A percentile compares a stretch with the other conserved stretches of the same genome.
These are phyloP conservation scores for Alternaria panax DNA, from an alignment of 2,329 filamentous ascomycete species.

Conservation along the genomic window DNA sequence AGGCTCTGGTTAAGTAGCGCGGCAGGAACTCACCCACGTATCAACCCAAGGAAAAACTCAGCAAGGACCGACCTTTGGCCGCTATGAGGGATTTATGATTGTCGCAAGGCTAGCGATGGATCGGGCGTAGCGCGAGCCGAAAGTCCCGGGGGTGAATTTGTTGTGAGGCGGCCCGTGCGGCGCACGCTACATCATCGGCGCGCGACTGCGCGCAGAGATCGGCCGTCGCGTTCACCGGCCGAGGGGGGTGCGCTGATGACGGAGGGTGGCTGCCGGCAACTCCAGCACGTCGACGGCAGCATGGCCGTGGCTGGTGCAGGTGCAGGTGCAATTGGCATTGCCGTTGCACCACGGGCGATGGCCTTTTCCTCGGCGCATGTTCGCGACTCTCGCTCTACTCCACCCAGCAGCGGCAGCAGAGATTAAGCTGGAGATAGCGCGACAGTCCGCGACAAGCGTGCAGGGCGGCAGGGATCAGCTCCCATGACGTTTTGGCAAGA, in stretches of 20 bases:
- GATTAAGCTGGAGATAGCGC: constrained; percentile 36
- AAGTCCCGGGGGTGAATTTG: constrained; percentile 20
- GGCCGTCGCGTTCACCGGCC: constrained; percentile 21
- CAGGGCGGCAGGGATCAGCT: constrained; percentile 12
- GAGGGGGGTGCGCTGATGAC: constrained; percentile 13
- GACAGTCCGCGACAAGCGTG: constrained; percentile 19
- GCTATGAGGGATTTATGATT: constrained; percentile 27
- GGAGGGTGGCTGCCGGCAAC: not conserved
- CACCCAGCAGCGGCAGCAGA: constrained; percentile 23
- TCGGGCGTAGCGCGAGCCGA: constrained; percentile 23
- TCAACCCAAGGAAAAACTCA: constrained; percentile 39
- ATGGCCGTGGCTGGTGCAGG: too few relatives aligned
- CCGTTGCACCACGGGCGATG: too few relatives aligned
- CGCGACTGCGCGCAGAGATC: constrained; percentile 16
- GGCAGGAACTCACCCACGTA: constrained; percentile 18
- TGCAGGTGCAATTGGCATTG: not conserved
- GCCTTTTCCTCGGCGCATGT: not conserved
- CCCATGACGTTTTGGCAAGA: constrained; percentile 18
- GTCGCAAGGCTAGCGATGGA: constrained; percentile 22
- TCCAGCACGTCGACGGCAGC: not conserved
- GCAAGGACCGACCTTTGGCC: constrained; percentile 28
- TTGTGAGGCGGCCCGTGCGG: constrained; percentile 21
- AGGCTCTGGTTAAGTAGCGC: constrained; percentile 33
- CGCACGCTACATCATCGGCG: constrained; percentile 22
- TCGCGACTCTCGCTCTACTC: constrained; percentile 4